Percentiles rank a stretch among this genome's conserved stretches.
phyloP scores from a whole-genome alignment of 2,329 filamentous ascomycete genomes.

The Aspergillus luchuensis region DNA sequence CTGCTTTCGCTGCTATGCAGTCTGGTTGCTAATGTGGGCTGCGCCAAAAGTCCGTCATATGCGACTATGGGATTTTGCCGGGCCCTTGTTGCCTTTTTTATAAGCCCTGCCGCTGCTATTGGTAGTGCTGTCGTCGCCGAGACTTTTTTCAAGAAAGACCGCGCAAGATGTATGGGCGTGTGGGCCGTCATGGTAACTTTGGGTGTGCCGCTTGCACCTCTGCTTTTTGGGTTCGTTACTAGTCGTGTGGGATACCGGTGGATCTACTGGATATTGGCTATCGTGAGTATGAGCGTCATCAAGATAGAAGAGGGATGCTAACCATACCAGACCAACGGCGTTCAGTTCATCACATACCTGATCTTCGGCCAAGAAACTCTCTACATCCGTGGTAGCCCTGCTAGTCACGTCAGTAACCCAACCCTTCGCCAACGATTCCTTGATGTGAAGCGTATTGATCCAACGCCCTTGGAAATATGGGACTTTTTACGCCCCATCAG shows the following conservation, averaged over 20 bases:
- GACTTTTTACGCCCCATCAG: neutral
- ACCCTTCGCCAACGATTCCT: no score
- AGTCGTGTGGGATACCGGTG: slow-evolving; percentile 58
- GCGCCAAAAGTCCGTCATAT: slow-evolving; percentile 54
- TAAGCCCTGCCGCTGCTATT: slow-evolving; percentile 54
- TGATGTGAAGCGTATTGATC: slow-evolving; percentile 44
- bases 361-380: slow-evolving; percentile 58
- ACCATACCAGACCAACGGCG: slow-evolving; percentile 47
- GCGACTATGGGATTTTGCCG: slow-evolving; percentile 54
- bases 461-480: slow-evolving; percentile 26
- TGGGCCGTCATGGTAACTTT: neutral
- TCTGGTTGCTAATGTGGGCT: slow-evolving; percentile 56
- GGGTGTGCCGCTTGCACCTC: slow-evolving; percentile 48
- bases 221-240: slow-evolving; percentile 48
- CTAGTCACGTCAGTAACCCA: no score
- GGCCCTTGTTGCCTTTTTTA: slow-evolving; percentile 56
- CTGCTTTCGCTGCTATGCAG: slow-evolving; percentile 53
- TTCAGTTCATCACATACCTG: slow-evolving; percentile 58
- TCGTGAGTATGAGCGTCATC: slow-evolving; percentile 39
- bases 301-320: no score
- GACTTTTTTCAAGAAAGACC: slow-evolving; percentile 57
- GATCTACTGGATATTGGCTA: slow-evolving; percentile 62
- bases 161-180: slow-evolving; percentile 56
- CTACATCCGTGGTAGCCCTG: slow-evolving; percentile 35
- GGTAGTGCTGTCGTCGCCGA: slow-evolving; percentile 60